phyloP scores from a whole-genome alignment of 371 early-diverging fungal genomes.

The Batkoa obscura region DNA sequence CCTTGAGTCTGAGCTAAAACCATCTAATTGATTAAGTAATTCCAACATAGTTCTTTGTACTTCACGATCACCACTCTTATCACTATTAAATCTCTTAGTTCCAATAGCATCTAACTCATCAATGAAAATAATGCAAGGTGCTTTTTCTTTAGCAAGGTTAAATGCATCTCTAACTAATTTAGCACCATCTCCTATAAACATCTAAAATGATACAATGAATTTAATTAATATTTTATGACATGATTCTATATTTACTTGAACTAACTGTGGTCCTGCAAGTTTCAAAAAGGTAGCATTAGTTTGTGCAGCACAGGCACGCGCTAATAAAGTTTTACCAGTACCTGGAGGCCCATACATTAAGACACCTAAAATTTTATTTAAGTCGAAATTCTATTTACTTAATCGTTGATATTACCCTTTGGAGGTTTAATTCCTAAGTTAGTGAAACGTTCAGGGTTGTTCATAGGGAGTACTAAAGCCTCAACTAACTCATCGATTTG shows the following conservation, averaged over 20 bases:
- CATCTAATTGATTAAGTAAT: slow-evolving; percentile 98
- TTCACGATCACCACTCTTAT: slow-evolving; percentile 98
- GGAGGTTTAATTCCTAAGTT: slow-evolving; percentile 95
- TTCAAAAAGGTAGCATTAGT: slow-evolving; percentile 94
- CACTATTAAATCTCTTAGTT: slow-evolving; percentile 96
- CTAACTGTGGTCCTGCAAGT: slow-evolving; percentile 96
- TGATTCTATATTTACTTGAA: slow-evolving; percentile 35
- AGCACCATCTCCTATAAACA: slow-evolving; percentile 99
- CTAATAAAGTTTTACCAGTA: slow-evolving; percentile 91
- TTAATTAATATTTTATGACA: neutral
- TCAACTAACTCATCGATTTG: slow-evolving; percentile 99
- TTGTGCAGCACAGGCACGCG: slow-evolving; percentile 96
- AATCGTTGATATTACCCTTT: slow-evolving; percentile 38
- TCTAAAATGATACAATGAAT: slow-evolving; percentile 18
- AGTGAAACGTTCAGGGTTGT: slow-evolving; percentile 91
- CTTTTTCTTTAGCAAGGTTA: slow-evolving; percentile 94
- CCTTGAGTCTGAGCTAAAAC: slow-evolving; percentile 89
- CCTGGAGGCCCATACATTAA: slow-evolving; percentile 99
- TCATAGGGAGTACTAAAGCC: slow-evolving; percentile 97
- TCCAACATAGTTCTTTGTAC: slow-evolving; percentile 99
- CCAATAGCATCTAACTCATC: slow-evolving; percentile 99
- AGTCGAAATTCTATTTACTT: too few relatives aligned
- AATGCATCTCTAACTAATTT: slow-evolving; percentile 98
- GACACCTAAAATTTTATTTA: slow-evolving; percentile 24
- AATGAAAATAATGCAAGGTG: slow-evolving; percentile 99